phyloP scores from a whole-genome alignment of 768 basidiomycete genomes.

The Wakefieldia striispora region DNA sequence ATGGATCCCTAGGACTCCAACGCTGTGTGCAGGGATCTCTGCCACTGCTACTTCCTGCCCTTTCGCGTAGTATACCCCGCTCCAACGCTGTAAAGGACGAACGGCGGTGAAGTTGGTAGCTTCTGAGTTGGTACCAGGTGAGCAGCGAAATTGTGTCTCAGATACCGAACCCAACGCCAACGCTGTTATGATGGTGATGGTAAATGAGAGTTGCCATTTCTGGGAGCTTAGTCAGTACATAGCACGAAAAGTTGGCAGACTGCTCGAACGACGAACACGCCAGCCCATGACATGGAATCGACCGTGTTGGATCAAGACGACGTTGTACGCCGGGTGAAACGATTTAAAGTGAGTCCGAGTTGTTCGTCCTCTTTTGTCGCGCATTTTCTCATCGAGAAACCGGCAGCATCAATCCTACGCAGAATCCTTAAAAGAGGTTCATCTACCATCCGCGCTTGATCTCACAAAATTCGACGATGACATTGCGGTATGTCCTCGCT shows the following conservation, averaged over 20 bases:
- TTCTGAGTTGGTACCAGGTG: no score
- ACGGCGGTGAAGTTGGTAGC: no score
- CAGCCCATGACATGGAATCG: constrained; percentile 10
- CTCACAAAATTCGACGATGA: constrained; percentile 58
- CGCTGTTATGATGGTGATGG: no score
- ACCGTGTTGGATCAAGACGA: constrained; percentile 15
- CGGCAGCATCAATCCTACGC: constrained; percentile 72
- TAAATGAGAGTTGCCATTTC: constrained; percentile 1
- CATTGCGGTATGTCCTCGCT: constrained; percentile 41
- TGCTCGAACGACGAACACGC: no score
- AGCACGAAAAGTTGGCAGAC: not conserved
- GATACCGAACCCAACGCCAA: no score
- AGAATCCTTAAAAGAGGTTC: constrained; percentile 63
- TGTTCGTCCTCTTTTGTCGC: not conserved
- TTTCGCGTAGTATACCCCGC: no score
- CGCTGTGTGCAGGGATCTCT: no score
- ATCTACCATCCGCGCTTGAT: constrained; percentile 63
- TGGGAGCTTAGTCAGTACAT: constrained; percentile 14
- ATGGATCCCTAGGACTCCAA: no score
- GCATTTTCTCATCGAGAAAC: not conserved
- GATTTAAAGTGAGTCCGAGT: constrained; percentile 45
- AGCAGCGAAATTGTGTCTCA: no score
- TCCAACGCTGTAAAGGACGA: no score
- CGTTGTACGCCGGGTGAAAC: constrained; percentile 39
- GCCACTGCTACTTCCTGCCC: no score